Conservation (phyloP, 2,329 filamentous ascomycete genomes). For the Aureobasidium sp. region DNA sequence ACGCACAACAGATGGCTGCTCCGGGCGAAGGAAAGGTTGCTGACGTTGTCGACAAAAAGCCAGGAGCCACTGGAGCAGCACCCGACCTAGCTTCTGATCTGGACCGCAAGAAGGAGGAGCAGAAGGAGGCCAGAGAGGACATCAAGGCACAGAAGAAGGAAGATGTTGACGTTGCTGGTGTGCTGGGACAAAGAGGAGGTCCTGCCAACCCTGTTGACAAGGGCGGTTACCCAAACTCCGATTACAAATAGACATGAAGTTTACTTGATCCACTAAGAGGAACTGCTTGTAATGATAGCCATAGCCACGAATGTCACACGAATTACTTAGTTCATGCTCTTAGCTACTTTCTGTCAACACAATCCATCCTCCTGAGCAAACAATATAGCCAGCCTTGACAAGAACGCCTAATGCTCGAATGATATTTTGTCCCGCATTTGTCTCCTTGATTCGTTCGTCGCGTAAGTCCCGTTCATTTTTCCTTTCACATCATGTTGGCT, state of each 20-base stretch:
- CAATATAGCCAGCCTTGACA: neutral
- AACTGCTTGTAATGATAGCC: neutral
- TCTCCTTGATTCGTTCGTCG: neutral
- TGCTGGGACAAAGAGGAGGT: slow-evolving; percentile 40
- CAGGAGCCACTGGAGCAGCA: slow-evolving; percentile 31
- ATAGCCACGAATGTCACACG: slow-evolving; percentile 5
- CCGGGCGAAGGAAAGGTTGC: slow-evolving; percentile 41
- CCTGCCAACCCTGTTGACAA: slow-evolving; percentile 35
- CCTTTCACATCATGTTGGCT: slow-evolving; percentile 15
- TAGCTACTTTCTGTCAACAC: neutral
- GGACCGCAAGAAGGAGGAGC: slow-evolving; percentile 46
- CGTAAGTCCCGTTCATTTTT: neutral
- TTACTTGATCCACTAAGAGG: neutral
- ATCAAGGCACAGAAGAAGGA: slow-evolving; percentile 34
- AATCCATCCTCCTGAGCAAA: neutral
- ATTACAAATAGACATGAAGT: neutral
- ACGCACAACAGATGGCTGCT: slow-evolving; percentile 43
- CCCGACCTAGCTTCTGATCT: slow-evolving; percentile 39
- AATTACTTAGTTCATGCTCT: neutral
- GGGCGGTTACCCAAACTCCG: slow-evolving; percentile 25
- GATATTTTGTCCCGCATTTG: neutral
- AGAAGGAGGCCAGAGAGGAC: slow-evolving; percentile 35
- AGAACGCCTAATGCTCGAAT: neutral
- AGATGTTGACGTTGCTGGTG: slow-evolving; percentile 35
- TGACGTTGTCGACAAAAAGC: slow-evolving; percentile 34